Base-by-base conservation (phyloP, 176 grass and related monocot genomes). In the Raddia distichophylla region DNA sequence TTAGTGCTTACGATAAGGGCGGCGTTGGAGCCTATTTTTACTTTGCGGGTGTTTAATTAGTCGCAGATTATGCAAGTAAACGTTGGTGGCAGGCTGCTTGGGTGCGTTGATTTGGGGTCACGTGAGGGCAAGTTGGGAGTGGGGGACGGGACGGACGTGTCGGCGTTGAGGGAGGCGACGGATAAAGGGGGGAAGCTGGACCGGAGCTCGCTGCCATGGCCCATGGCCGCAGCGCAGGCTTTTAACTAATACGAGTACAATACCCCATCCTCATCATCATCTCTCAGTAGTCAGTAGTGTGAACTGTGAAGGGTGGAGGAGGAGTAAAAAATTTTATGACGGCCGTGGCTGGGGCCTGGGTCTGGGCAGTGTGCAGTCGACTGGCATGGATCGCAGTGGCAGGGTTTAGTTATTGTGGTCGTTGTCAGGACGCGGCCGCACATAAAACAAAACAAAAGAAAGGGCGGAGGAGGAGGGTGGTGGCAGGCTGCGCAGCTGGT, bases 371-470 rank as follows among this genome's bases (percentile, higher is more conserved):
- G 19, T 11, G 18, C n/a, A 53, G 64, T 44, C 13, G 22, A 15
- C 48, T 72, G 69, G 3, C 69, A 8, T 40, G 37, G 27, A 27
- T 27, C 27, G 37, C 37, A 40, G 37, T 14, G 2, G 74, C 79
- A 55, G 80, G 66, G 80, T 73, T 83, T 87, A 73, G 86, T 87
- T 87, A 87, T 83, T 76, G 79, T 77, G 86, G 86, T 87, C 72
- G 64, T 12, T 59, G 69, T 59, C 69, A 46, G 76, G 69, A 17
- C 18, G 19, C 64, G 51, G 5, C 33, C 27, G 27, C 32, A 55
- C 18, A 20, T 10, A 42, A 73, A 54, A n/a, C 14, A n/a, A 74
- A 43, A 7, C 5, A 51, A 45, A 61, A 52, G 34, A 8, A 27
- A 10, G 27, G 27, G 27, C 50, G n/a, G 32, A 35, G 50, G 42